phyloP scores from a whole-genome alignment of 2,329 filamentous ascomycete genomes.

The Beauveria varroae region DNA sequence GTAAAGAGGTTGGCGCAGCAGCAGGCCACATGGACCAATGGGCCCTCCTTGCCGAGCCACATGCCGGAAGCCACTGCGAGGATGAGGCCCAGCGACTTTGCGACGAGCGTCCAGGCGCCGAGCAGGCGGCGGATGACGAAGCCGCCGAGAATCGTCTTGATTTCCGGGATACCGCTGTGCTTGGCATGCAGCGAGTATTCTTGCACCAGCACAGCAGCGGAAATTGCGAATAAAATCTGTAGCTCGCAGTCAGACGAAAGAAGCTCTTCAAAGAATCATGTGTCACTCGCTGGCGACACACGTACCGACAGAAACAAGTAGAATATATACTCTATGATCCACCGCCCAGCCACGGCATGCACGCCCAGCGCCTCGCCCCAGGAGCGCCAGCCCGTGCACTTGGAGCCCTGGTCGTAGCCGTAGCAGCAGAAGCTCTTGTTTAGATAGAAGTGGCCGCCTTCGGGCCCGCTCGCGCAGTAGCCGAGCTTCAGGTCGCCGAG shows the following conservation, averaged over 20 bases:
- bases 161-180: slow-evolving; percentile 94
- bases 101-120: slow-evolving; percentile 78
- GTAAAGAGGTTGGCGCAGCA: slow-evolving; percentile 89
- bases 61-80: slow-evolving; percentile 88
- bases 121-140: slow-evolving; percentile 88
- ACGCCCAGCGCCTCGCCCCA: slow-evolving; percentile 74
- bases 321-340: slow-evolving; percentile 79
- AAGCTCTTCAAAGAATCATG: too few relatives aligned
- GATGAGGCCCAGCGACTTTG: slow-evolving; percentile 85
- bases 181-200: slow-evolving; percentile 82
- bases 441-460: slow-evolving; percentile 83
- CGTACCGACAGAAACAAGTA: slow-evolving; percentile 77
- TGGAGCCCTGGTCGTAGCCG: slow-evolving; percentile 74
- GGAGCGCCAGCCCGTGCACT: slow-evolving; percentile 79
- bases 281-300: slow-evolving; percentile 14
- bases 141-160: slow-evolving; percentile 91
- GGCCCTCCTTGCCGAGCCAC: slow-evolving; percentile 95
- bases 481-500: slow-evolving; percentile 86
- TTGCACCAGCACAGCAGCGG: slow-evolving; percentile 71
- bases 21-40: slow-evolving; percentile 90
- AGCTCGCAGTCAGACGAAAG: not conserved
- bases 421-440: slow-evolving; percentile 90
- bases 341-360: slow-evolving; percentile 58
- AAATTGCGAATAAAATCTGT: slow-evolving; percentile 68
- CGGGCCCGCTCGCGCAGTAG: slow-evolving; percentile 66